Evolutionary conservation across 1,284 basidiomycete genomes (phyloP), one percentile per base, ranked within the genome.

Genomic region (Heterobasidion parviporum): DNA sequence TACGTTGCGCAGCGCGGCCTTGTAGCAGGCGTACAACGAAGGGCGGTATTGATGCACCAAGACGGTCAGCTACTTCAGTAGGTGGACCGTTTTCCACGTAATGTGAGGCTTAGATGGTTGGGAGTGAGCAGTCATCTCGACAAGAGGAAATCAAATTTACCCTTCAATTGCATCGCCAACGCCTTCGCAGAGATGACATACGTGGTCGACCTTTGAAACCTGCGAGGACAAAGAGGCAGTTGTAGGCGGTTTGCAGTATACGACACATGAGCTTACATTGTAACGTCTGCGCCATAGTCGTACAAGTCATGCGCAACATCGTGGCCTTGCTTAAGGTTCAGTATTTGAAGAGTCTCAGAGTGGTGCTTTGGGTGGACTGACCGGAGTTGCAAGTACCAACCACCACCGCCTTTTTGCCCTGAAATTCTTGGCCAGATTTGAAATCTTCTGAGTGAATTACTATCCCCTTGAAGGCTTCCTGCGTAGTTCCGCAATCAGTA

Each of bases 191-290:
- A 74, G 77, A 87, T 81, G 60, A 87, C 69, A 64, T 82, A 85
- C 10, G 82, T 87, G 2, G 79, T 74, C 33, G 74, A 74, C 33
- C 85, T 74, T 67, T 88, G 86, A 57, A 79, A 77, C 47, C 47
- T 49, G 47, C 70, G 85, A 80, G 3, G 82, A 83, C 6, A 82
- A 38, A 38, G 20, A 18, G 38, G 8, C 6, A 26, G 26, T 7
- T 26, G 0, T 49, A 33, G 20, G 32, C 49, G 33, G 14, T 33
- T 26, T 26, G 26, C 26, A 26, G 26, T 26, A 26, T 26, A 26
- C 26, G 26, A 26, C 1, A 6, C 38, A 44, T n/a, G 50, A 44
- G 50, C 49, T 33, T 14, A 34, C n/a, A 38, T 36, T 36, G 50
- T 62, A 69, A 46, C 61, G 67, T 77, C 74, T n/a, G 74, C 72